Evolutionary conservation across 495 filamentous ascomycete genomes (phyloP).

Genomic region (Daldinia bambusicola): DNA sequence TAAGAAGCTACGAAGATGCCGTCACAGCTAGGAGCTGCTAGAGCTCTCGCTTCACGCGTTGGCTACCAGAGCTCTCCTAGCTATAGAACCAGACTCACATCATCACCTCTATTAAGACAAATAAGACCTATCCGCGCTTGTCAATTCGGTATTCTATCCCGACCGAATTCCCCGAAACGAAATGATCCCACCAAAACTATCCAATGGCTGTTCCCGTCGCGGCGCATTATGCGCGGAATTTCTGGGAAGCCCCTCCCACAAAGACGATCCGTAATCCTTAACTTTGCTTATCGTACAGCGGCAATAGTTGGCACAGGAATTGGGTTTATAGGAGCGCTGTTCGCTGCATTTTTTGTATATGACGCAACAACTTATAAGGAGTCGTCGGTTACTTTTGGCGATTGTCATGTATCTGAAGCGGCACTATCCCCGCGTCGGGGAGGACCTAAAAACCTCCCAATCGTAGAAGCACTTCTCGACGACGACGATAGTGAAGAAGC

Average conservation of each 20-base stretch:
- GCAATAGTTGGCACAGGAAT: constrained; percentile 62
- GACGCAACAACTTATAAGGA: constrained; percentile 91
- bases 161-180: constrained; percentile 28
- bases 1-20: constrained; percentile 22
- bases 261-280: constrained; percentile 54
- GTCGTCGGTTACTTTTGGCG: constrained; percentile 63
- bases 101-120: constrained; percentile 21
- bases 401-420: constrained; percentile 82
- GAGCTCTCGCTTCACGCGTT: constrained; percentile 30
- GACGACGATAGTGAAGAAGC: constrained; percentile 82
- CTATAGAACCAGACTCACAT: constrained; percentile 12
- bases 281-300: constrained; percentile 62
- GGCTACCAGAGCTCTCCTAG: constrained; percentile 36
- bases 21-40: constrained; percentile 37
- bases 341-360: constrained; percentile 91
- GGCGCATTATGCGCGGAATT: constrained; percentile 47
- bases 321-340: constrained; percentile 56
- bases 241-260: constrained; percentile 62
- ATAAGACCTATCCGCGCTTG: constrained; percentile 19
- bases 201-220: constrained; percentile 34
- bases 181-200: constrained; percentile 19
- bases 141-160: constrained; percentile 36
- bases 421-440: constrained; percentile 85
- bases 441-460: constrained; percentile 95
- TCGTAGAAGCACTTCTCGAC: constrained; percentile 84